Conservation (phyloP, 2,329 filamentous ascomycete species). For the Penicillium polonicum region DNA sequence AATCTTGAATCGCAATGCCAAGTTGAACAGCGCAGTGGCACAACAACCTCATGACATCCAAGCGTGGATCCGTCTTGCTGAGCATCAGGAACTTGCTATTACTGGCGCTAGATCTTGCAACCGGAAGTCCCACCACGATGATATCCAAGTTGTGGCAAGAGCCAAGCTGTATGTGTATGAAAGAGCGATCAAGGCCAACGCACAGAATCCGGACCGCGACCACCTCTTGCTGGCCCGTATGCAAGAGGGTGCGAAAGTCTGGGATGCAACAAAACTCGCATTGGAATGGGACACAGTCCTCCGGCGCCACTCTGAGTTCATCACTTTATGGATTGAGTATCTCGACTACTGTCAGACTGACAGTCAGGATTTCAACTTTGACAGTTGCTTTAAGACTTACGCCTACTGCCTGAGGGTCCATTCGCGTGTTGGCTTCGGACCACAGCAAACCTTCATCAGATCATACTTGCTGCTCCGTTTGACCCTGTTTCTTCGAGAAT, state of each 20-base stretch:
- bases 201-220: conserved; percentile 51
- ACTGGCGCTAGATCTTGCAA: conserved; percentile 38
- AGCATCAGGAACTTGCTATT: conserved; percentile 71
- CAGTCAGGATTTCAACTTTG: conserved; percentile 66
- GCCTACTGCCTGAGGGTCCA: conserved; percentile 55
- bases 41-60: conserved; percentile 65
- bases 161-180: conserved; percentile 79
- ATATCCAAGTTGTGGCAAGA: conserved; percentile 69
- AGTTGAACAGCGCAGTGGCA: conserved; percentile 64
- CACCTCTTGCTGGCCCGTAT: conserved; percentile 67
- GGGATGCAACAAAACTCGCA: conserved; percentile 63
- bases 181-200: conserved; percentile 65
- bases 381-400: conserved; percentile 61
- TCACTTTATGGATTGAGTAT: conserved; percentile 70
- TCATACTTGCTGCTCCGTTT: conserved; percentile 72
- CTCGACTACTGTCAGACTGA: conserved; percentile 70
- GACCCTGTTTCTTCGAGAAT: conserved; percentile 71
- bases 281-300: conserved; percentile 66
- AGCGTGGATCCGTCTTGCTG: conserved; percentile 75
- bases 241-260: conserved; percentile 70
- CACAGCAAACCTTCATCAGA: conserved; percentile 42
- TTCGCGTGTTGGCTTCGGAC: conserved; percentile 17
- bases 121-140: conserved; percentile 55
- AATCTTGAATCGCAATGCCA: conserved; percentile 45
- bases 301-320: conserved; percentile 55